These are phyloP conservation scores for Jamesozyma rosinii DNA, from an alignment of 805 yeast genomes.

Conservation along the genomic window DNA sequence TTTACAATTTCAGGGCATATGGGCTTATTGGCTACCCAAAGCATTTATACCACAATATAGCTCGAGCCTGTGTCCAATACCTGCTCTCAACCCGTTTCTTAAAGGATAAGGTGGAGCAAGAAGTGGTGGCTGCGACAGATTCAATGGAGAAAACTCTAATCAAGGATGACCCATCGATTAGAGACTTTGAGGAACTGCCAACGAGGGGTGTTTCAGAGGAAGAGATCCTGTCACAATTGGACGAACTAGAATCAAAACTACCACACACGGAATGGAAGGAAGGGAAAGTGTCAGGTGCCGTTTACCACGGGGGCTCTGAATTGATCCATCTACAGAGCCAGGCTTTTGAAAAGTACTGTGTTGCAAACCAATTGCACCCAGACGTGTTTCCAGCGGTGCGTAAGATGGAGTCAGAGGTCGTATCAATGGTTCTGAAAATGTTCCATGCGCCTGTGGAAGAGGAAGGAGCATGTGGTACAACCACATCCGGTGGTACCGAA, in stretches of 20 bases:
- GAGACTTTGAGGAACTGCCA: conserved; percentile 48
- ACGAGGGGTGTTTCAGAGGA: conserved; percentile 42
- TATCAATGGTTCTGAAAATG: conserved; percentile 73
- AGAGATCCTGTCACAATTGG: conserved; percentile 43
- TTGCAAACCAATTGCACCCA: conserved; percentile 92
- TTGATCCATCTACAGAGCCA: conserved; percentile 62
- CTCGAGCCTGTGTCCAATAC: conserved; percentile 25
- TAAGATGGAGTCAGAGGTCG: conserved; percentile 93
- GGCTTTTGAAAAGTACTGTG: conserved; percentile 69
- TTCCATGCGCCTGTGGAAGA: conserved; percentile 65
- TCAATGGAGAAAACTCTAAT: conserved; percentile 52
- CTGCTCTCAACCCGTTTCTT: conserved; percentile 44
- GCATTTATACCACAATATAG: conserved; percentile 10
- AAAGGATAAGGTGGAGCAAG: conserved; percentile 47
- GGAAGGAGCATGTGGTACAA: conserved; percentile 60
- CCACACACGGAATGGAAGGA: conserved; percentile 72
- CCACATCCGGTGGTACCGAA: conserved; percentile 94
- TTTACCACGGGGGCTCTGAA: conserved; percentile 89
- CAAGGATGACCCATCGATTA: conserved; percentile 39
- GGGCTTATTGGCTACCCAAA: conserved; percentile 32
- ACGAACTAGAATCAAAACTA: conserved; percentile 36
- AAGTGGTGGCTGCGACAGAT: conserved; percentile 40
- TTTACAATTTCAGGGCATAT: conserved; percentile 29
- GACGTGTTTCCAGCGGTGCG: conserved; percentile 95
- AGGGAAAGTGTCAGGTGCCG: conserved; percentile 91